Evolutionary conservation across 805 yeast genomes (phyloP), one percentile per base, ranked within the genome.

Genomic region (Sugiyamaella americana): DNA sequence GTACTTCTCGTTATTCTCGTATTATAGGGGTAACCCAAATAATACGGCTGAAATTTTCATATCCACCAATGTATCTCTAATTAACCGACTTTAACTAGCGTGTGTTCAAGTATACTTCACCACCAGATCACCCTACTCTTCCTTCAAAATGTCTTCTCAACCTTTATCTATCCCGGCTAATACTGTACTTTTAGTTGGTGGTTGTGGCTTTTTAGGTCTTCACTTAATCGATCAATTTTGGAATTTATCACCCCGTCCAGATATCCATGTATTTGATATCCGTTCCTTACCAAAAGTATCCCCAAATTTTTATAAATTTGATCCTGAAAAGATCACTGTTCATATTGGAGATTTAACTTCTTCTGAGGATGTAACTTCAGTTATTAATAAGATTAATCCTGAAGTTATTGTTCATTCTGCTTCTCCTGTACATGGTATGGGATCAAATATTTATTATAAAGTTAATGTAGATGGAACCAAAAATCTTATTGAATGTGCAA

Each of bases 341-440:
- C 84, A 80, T 62, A 72, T 80, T 55, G 98, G 97, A 41, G 98
- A 93, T 60, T 68, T 93, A 52, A 87, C 98, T 0, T 78, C 84
- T 0, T 75, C 73, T 23, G 75, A 68, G 6, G 95, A 87, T 58
- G 82, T 93, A 3, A 62, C 68, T 2, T 59, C 65, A 4, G 95
- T 94, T 0, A 76, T 91, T 34, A 62, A 65, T 29, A 63, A 59
- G 11, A 72, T 83, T 24, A 63, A 71, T 34, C 87, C 95, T 41
- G 74, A 78, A 37, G 89, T 87, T 1, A 77, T 93, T 20, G 95
- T 93, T 5, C 98, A 94, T 62, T 84, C 96, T 1, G 98, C 98
- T 1, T 91, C 98, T 10, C 99, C 99, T 17, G 76, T 93, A 64
- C 97, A 88, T 62, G 97, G 96, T 3, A 71, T 82, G 55, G 76